Percentiles rank a stretch among this genome's conserved stretches.
phyloP scores from a whole-genome alignment of 768 basidiomycete genomes.

The Cystofilobasidium macerans region DNA sequence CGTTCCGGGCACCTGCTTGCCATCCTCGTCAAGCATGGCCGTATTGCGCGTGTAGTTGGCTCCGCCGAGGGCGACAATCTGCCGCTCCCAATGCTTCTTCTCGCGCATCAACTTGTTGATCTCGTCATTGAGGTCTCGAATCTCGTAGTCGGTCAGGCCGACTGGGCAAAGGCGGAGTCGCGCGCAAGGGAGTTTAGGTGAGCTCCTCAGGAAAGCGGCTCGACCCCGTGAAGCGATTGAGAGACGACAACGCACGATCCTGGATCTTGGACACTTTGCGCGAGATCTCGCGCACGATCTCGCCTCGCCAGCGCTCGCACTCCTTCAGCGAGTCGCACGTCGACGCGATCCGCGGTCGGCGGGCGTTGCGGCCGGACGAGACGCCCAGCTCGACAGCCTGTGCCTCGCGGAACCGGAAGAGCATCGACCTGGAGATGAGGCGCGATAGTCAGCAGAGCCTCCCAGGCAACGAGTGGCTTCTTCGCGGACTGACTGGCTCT shows the following conservation, averaged over 20 bases:
- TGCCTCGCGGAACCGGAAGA: constrained; percentile 89
- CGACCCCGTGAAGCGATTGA: neutral
- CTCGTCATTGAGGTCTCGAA: constrained; percentile 91
- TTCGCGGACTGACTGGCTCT: constrained; percentile 51
- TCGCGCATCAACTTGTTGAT: constrained; percentile 93
- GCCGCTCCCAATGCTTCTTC: constrained; percentile 95
- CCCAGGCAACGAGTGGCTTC: too few species aligned
- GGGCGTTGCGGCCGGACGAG: constrained; percentile 60
- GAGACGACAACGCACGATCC: constrained; percentile 52
- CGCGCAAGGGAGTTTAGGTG: too few species aligned
- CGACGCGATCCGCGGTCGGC: constrained; percentile 83
- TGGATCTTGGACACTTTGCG: constrained; percentile 97
- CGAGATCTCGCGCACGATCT: constrained; percentile 86
- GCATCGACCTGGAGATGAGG: constrained; percentile 49
- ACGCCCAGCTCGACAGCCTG: constrained; percentile 93
- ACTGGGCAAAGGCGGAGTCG: constrained; percentile 49
- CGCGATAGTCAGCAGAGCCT: neutral
- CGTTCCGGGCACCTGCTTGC: constrained; percentile 89
- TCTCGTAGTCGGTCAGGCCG: constrained; percentile 86
- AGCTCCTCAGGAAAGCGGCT: too few species aligned
- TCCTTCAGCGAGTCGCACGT: constrained; percentile 82
- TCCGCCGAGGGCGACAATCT: constrained; percentile 88
- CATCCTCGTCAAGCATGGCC: constrained; percentile 90
- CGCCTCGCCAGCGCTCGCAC: constrained; percentile 91
- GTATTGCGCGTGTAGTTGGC: constrained; percentile 84